Evolutionary conservation across 768 basidiomycete species (phyloP).

Genomic region (Suillus cothurnatus): DNA sequence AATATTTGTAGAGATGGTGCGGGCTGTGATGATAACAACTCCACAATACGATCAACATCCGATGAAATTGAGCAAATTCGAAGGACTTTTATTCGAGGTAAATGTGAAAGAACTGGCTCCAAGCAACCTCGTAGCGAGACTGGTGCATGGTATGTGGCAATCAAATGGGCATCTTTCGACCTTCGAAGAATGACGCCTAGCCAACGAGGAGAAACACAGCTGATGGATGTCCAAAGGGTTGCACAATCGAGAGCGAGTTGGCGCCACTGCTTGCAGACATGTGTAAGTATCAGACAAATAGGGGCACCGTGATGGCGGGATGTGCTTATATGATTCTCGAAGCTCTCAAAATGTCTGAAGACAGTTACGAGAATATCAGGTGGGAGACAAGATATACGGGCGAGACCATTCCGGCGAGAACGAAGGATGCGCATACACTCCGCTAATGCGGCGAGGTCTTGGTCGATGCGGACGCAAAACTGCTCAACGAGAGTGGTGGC

Average conservation of each 20-base stretch:
- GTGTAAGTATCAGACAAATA: conserved; percentile 25
- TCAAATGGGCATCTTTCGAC: conserved; percentile 39
- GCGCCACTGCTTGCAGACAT: conserved; percentile 42
- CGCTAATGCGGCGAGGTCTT: conserved; percentile 18
- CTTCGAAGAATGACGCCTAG: conserved; percentile 18
- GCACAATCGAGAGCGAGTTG: conserved; percentile 43
- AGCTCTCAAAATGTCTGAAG: conserved; percentile 18
- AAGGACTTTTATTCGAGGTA: conserved; percentile 30
- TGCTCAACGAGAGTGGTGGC: neutral
- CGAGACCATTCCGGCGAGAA: conserved; percentile 19
- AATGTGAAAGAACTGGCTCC: conserved; percentile 31
- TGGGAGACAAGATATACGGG: conserved; percentile 22
- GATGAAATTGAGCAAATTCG: conserved; percentile 26
- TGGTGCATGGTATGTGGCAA: conserved; percentile 23
- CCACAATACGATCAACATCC: conserved; percentile 26
- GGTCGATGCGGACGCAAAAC: conserved; percentile 18
- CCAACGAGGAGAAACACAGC: conserved; percentile 35
- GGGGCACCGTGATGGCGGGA: conserved; percentile 11
- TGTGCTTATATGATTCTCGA: neutral
- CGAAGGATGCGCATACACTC: conserved; percentile 19
- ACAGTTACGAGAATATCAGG: conserved; percentile 24
- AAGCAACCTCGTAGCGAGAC: conserved; percentile 27
- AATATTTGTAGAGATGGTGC: conserved; percentile 5
- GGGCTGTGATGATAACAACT: conserved; percentile 13
- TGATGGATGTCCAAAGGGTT: conserved; percentile 27